Conservation (phyloP, 1,284 basidiomycete species). For the Malassezia japonica region DNA sequence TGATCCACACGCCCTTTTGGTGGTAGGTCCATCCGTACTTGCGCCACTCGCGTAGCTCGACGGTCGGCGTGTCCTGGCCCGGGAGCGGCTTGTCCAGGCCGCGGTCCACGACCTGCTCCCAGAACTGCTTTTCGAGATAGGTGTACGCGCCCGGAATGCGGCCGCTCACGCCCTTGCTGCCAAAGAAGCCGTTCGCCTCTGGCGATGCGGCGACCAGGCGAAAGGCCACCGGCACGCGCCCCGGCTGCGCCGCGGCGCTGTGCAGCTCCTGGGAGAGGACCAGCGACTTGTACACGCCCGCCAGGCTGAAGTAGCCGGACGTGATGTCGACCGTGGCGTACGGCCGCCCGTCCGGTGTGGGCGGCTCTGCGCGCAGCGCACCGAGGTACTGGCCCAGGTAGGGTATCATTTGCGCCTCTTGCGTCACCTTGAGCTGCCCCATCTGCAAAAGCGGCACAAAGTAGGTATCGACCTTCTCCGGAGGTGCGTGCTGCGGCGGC, state of each 20-base stretch:
- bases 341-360: background rate
- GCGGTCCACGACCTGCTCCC: conserved; percentile 53
- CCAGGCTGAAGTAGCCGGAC: conserved; percentile 87
- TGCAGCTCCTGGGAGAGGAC: conserved; percentile 16
- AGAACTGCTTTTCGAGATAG: conserved; percentile 71
- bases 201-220: conserved; percentile 77
- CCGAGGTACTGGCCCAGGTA: conserved; percentile 16
- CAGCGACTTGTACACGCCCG: conserved; percentile 58
- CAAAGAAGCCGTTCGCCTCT: conserved; percentile 80
- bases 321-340: conserved; percentile 52
- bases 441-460: conserved; percentile 50
- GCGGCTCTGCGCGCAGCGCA: background rate
- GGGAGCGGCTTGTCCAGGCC: conserved; percentile 48
- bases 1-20: conserved; percentile 55
- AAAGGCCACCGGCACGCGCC: conserved; percentile 50
- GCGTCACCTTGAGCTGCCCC: conserved; percentile 45
- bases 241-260: conserved; percentile 13
- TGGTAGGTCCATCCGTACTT: conserved; percentile 95
- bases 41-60: conserved; percentile 77
- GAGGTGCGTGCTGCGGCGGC: background rate
- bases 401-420: conserved; percentile 47
- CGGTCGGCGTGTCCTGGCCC: conserved; percentile 36
- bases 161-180: conserved; percentile 75
- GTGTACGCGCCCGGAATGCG: conserved; percentile 94
- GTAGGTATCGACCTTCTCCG: conserved; percentile 17